A percentile compares a stretch with the other conserved stretches of the same genome.
These are phyloP conservation scores for Rhizophagus clarus DNA, from an alignment of 192 early-diverging fungal genomes.

Conservation along the genomic window DNA sequence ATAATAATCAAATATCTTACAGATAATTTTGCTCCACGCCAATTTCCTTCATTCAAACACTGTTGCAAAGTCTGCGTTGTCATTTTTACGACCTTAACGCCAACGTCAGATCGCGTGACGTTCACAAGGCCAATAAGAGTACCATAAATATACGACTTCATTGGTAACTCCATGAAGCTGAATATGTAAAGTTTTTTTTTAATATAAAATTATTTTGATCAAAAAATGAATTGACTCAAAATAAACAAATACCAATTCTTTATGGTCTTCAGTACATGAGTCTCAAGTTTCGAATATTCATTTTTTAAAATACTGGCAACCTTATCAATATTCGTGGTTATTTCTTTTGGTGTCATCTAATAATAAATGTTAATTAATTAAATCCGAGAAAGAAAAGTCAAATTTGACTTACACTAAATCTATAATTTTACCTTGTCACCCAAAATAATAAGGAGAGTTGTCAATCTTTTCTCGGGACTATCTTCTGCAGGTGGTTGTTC, in stretches of 20 bases:
- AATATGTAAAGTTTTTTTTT: slow-evolving; percentile 39
- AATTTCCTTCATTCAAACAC: slow-evolving; percentile 58
- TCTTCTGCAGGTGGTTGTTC: neutral
- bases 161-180: slow-evolving; percentile 73
- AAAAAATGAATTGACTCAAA: slow-evolving; percentile 35
- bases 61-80: slow-evolving; percentile 58
- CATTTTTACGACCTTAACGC: slow-evolving; percentile 61
- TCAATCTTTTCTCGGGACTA: slow-evolving; percentile 6
- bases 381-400: neutral
- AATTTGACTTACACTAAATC: neutral
- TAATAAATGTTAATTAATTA: neutral
- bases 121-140: slow-evolving; percentile 86
- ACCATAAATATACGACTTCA: slow-evolving; percentile 76
- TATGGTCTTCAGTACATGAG: slow-evolving; percentile 62
- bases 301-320: slow-evolving; percentile 70
- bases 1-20: slow-evolving; percentile 44
- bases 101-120: slow-evolving; percentile 65
- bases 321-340: slow-evolving; percentile 15
- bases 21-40: slow-evolving; percentile 74
- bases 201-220: slow-evolving; percentile 34
- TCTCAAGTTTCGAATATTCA: slow-evolving; percentile 69
- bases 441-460: slow-evolving; percentile 2
- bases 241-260: slow-evolving; percentile 53
- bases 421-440: neutral
- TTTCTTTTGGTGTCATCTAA: slow-evolving; percentile 23